Evolutionary conservation across 1,139 yeast species (phyloP), one percentile per base, ranked within the genome.

Genomic region (Diutina siamensis): DNA sequence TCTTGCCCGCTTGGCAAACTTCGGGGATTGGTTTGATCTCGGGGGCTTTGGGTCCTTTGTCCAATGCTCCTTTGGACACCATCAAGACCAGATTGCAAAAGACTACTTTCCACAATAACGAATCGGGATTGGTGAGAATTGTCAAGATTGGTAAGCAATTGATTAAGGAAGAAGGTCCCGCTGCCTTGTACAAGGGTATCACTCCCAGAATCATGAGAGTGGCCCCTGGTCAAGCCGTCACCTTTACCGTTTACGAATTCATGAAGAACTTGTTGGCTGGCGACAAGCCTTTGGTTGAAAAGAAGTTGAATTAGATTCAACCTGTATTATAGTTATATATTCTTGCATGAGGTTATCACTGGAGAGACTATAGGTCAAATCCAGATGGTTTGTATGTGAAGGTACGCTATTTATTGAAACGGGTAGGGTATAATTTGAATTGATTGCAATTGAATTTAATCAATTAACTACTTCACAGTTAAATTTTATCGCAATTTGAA

Each of bases 171-270:
- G 96, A 89, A 65, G 98, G 97, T 54, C 66, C 80, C 52, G 72
- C 74, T 50, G 95, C 96, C 18, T 76, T 88, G 57, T 89, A 92
- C 71, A 86, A 89, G 66, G 98, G 98, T 69, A 92, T 92, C 61
- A 88, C 97, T 36, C 98, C 98, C 57, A 83, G 98, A 72, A 92
- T 92, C 56, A 88, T 92, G 95, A 83, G 98, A 69, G 98, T 92
- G 48, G 98, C 98, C 17, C 97, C 98, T 21, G 98, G 98, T 51
- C 98, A 92, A 68, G 97, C 97, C 48, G 97, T 92, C 48, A 94
- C 97, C 18, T 92, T 92, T 68, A 92, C 97, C 7, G 95, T 92
- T 44, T 92, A 92, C 65, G 98, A 92, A 67, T 83, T 74, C 61
- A 84, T 88, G 63, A 84, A 89, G 65, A 77, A 74, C 34, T 68